Evolutionary conservation across 78 protist genomes (phyloP).

Genomic region (Bigelowiella natans): DNA sequence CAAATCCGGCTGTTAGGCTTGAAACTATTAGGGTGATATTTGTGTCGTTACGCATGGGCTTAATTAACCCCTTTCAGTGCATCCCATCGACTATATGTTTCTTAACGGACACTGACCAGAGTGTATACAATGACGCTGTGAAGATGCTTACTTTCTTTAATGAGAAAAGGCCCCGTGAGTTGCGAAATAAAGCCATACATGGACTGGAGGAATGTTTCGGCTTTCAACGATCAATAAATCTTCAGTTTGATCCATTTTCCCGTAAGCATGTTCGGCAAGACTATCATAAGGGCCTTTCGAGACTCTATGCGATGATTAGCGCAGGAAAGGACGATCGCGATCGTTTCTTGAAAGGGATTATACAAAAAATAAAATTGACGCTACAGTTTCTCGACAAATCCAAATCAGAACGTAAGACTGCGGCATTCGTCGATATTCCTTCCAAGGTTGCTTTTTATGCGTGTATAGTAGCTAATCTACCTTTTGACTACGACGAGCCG

Average conservation of each 20-base stretch:
- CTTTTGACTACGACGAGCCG: background rate
- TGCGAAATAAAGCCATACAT: background rate
- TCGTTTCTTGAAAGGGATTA: background rate
- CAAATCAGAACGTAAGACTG: background rate
- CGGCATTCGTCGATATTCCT: background rate
- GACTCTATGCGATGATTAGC: background rate
- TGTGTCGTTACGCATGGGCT: background rate
- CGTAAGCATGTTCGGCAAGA: background rate
- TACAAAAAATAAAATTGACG: background rate
- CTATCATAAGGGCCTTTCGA: background rate
- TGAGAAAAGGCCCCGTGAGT: background rate
- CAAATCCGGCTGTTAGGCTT: background rate
- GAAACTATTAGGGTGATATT: background rate
- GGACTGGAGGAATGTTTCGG: background rate
- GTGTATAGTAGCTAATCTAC: background rate
- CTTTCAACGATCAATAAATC: background rate
- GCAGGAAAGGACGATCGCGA: background rate
- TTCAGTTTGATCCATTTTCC: background rate
- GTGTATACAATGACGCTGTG: background rate
- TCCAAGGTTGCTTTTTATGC: background rate
- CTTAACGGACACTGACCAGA: background rate
- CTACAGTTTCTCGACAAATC: background rate
- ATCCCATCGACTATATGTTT: background rate
- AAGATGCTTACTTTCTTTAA: background rate
- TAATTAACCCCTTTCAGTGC: background rate